These are phyloP conservation scores for Chlorella sp. DNA, from an alignment of 139 green algal species.

Conservation along the genomic window DNA sequence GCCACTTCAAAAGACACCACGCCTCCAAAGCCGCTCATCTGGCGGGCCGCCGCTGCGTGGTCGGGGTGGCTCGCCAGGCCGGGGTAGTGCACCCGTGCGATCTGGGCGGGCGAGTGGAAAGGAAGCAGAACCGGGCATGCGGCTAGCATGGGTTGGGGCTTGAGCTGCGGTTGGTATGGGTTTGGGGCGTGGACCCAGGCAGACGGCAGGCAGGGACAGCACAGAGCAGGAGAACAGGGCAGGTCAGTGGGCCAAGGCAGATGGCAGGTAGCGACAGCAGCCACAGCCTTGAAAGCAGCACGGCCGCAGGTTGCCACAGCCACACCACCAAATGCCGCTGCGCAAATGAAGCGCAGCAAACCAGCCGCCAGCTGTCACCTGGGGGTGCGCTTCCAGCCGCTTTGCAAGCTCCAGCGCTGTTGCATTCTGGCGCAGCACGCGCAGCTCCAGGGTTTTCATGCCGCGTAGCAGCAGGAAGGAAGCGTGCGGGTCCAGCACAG, in stretches of 20 bases:
- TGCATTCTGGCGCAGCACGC: conserved; percentile 86
- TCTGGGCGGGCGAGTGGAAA: not conserved
- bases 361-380: conserved; percentile 44
- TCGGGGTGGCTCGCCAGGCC: conserved; percentile 93
- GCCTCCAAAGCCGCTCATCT: conserved; percentile 97
- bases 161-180: no score
- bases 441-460: conserved; percentile 97
- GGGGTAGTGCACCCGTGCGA: conserved; percentile 78
- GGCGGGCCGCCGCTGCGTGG: conserved; percentile 87
- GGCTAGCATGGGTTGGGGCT: no score
- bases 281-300: no score
- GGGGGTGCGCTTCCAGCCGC: conserved; percentile 86
- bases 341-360: no score
- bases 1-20: conserved; percentile 95
- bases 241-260: no score
- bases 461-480: conserved; percentile 96
- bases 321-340: no score
- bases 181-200: no score
- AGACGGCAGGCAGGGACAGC: no score
- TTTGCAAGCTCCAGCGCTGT: conserved; percentile 72
- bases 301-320: no score
- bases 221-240: no score
- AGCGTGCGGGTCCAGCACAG: conserved; percentile 96
- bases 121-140: not conserved
- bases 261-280: no score